Evolutionary conservation across 768 basidiomycete species (phyloP), one percentile per base, ranked within the genome.

Genomic region (Pisolithus marmoratus): DNA sequence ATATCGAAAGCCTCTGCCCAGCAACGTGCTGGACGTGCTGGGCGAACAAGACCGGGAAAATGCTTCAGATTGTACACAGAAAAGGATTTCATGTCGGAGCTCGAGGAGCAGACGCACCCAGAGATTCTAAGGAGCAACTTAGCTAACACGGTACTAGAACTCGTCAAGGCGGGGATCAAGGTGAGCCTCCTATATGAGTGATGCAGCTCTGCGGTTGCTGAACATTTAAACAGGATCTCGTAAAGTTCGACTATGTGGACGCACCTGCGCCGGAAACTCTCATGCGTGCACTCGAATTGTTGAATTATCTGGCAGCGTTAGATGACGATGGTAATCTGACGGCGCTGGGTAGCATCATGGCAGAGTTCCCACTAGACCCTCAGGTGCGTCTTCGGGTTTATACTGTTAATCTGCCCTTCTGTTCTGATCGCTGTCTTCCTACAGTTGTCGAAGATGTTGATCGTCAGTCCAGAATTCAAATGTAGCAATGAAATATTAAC

Each of bases 281-380:
- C 45, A 96, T 98, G 94, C 85, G 94, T 51, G 95, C 95, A 9
- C 72, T 99, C 49, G 96, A 98, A 66, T 70, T 97, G 34, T 77
- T 99, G 44, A 95, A 98, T 63, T 95, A 85, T 68, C 78, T 98
- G 41, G 83, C 87, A 6, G 95, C 94, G 1, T 74, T 99, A 54
- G 93, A 98, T 62, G 94, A 97, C 59, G 93, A 96, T 3, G 94
- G 96, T 11, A 83, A 91, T 48, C 68, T 99, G 52, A 98, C 96
- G 1, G 70, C 83, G 0, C 72, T 98, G 8, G 96, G 96, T 4
- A 74, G 71, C 36, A 86, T 92, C 54, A 97, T 98, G 95, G 95
- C 96, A 0, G 93, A 97, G 60, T 98, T 98, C 75, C 96, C 95
- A 12, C 78, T 99, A n/a, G 96, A 98, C 67, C 96, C 95, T 38